Percentiles rank a stretch among this genome's conserved stretches.
phyloP scores from a whole-genome alignment of 805 yeast genomes.

The Metschnikowia dekortorum region DNA sequence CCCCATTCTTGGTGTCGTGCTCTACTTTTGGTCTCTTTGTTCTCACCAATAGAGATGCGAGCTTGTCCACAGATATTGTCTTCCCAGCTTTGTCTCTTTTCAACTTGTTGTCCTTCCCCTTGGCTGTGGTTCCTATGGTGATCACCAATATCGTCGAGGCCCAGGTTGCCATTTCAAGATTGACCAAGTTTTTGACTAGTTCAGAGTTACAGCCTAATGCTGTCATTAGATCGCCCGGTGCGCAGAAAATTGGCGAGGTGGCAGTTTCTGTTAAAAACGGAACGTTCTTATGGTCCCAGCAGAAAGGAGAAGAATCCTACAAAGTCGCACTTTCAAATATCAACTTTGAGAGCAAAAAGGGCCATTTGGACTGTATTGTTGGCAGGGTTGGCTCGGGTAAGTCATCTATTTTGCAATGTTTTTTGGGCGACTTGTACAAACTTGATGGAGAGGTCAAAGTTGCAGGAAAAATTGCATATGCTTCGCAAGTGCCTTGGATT shows the following conservation, averaged over 20 bases:
- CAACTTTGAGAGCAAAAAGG: conserved; percentile 61
- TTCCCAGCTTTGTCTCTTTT: conserved; percentile 87
- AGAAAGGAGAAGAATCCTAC: conserved; percentile 50
- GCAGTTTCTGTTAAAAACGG: conserved; percentile 61
- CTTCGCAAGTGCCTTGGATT: conserved; percentile 94
- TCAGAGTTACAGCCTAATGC: conserved; percentile 84
- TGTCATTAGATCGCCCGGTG: conserved; percentile 49
- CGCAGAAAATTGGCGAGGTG: conserved; percentile 56
- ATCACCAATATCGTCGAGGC: conserved; percentile 85
- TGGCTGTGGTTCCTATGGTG: conserved; percentile 88
- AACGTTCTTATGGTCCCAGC: conserved; percentile 74
- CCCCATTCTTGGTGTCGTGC: conserved; percentile 87
- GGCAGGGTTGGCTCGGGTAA: conserved; percentile 92
- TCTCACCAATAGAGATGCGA: conserved; percentile 47
- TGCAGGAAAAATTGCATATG: conserved; percentile 82
- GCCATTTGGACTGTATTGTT: conserved; percentile 78
- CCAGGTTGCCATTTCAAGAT: conserved; percentile 73
- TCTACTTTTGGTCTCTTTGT: conserved; percentile 83
- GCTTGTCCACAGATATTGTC: conserved; percentile 84
- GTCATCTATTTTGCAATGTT: conserved; percentile 72
- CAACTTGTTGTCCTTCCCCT: conserved; percentile 85
- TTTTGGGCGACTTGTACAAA: conserved; percentile 79
- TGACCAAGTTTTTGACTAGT: conserved; percentile 65
- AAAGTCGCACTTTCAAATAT: conserved; percentile 65
- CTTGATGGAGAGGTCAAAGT: conserved; percentile 66